Conservation (phyloP, 768 basidiomycete species). For the Suillus decipiens region DNA sequence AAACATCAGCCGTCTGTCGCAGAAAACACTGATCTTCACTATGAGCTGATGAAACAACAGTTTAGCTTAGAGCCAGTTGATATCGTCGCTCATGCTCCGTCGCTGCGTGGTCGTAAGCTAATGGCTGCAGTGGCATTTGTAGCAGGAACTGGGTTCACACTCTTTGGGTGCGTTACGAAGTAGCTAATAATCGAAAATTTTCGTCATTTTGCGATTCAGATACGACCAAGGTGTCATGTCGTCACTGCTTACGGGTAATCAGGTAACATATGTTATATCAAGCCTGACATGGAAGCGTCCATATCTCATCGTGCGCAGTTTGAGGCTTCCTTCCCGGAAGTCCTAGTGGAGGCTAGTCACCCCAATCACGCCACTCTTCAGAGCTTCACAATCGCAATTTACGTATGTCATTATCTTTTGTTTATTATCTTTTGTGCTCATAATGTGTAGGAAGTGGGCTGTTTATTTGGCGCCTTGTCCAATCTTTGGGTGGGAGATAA, state of each 20-base stretch:
- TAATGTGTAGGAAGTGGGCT: constrained; percentile 41
- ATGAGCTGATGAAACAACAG: constrained; percentile 3
- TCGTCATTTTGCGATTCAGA: constrained; percentile 15
- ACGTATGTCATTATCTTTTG: constrained; percentile 24
- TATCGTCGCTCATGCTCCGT: constrained; percentile 23
- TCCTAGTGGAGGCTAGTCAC: constrained; percentile 25
- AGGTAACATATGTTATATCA: constrained; percentile 17
- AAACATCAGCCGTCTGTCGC: constrained; percentile 3
- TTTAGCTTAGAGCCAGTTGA: constrained; percentile 16
- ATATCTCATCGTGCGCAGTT: constrained; percentile 27
- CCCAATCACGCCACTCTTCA: constrained; percentile 38
- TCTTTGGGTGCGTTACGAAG: constrained; percentile 34
- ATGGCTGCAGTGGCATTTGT: constrained; percentile 34
- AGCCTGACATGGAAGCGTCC: too few relatives aligned
- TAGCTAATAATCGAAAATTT: background rate
- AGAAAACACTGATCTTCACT: background rate
- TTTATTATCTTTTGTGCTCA: background rate
- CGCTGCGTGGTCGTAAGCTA: constrained; percentile 26
- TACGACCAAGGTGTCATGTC: constrained; percentile 49
- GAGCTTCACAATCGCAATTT: constrained; percentile 41
- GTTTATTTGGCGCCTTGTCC: constrained; percentile 43
- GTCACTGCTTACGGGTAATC: constrained; percentile 38
- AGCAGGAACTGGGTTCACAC: constrained; percentile 39
- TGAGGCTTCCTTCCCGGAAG: constrained; percentile 40
- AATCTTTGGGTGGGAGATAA: constrained; percentile 43